These are phyloP conservation scores for Calonectria hawksworthii DNA, from an alignment of 2,329 filamentous ascomycete species.

Conservation along the genomic window DNA sequence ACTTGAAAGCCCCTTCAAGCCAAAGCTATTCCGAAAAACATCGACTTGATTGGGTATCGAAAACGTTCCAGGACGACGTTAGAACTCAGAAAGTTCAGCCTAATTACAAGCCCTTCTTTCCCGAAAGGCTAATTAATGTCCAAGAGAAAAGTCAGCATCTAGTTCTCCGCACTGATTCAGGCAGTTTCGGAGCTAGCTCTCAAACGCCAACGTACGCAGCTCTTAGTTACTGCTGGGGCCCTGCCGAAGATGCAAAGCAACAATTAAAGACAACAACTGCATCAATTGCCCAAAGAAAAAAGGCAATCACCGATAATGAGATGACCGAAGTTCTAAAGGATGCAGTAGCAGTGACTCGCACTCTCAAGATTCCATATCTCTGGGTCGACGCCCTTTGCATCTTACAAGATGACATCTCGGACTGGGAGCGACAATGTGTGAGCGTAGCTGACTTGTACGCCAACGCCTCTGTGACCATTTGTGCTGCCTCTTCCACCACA, in stretches of 20 bases:
- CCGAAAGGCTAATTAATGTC: background rate
- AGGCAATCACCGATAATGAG: background rate
- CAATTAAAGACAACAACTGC: background rate
- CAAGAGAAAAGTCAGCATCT: background rate
- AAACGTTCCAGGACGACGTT: background rate
- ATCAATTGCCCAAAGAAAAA: background rate
- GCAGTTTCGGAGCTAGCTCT: background rate
- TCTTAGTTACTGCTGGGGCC: background rate
- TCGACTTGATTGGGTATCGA: background rate
- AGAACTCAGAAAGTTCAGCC: background rate
- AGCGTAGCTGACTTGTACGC: background rate
- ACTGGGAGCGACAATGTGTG: constrained; percentile 1
- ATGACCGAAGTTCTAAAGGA: background rate
- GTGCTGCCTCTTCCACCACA: background rate
- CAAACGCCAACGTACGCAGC: background rate
- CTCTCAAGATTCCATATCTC: background rate
- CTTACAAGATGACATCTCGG: background rate
- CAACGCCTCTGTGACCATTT: background rate
- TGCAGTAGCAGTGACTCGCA: background rate
- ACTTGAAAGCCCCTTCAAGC: background rate
- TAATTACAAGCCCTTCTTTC: background rate
- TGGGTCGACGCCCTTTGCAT: constrained; percentile 1
- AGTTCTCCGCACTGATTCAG: background rate
- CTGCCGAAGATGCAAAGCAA: background rate
- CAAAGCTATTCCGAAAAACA: background rate